Base-by-base conservation (phyloP, 2,329 filamentous ascomycete genomes). In the Aquanectria penicillioides region DNA sequence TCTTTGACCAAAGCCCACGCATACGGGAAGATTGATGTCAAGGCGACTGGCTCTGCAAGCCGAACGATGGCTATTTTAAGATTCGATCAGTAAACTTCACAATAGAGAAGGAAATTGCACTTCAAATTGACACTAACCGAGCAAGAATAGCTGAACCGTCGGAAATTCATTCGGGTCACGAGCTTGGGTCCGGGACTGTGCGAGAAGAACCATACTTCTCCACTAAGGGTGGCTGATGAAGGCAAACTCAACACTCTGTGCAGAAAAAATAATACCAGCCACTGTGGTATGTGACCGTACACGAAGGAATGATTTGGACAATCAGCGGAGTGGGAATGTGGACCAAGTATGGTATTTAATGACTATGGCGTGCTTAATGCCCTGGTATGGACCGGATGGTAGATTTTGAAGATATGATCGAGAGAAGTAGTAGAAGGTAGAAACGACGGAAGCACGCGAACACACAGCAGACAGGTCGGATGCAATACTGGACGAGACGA, bases 11-110 rank as follows among this genome's bases (percentile, higher is more conserved):
- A 87, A 59, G 90, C 85, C 90, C 91, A 96, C 59, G 92, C 92
- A 76, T 97, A 97, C 17, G 94, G 94, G 70, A 94, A 96, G 76
- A 97, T 95, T 71, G 92, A 95, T 2, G 93, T 97, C 64, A 97
- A 85, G 47, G 94, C 93, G 69, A 97, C 94, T 18, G 94, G 94
- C 77, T 97, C 94, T 50, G 93, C 92, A 66, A 97, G 87, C 63
- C 94, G 92, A 73, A 96, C 94, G 81, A 97, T 92, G 74, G 93
- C 93, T 97, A 56, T 13, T 6, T 17, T 4, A 33, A 62, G 18
- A 34, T 1, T 17, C 29, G 26, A 62, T 71, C 55, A 72, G 64
- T 46, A 29, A 53, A 36, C 13, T 53, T 25, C 6, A 23, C 51
- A 15, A 56, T 29, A 12, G 15, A 23, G 47, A 22, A 40, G 22